These are phyloP conservation scores for Lactarius hengduanensis DNA, from an alignment of 768 basidiomycete genomes.

Conservation along the genomic window DNA sequence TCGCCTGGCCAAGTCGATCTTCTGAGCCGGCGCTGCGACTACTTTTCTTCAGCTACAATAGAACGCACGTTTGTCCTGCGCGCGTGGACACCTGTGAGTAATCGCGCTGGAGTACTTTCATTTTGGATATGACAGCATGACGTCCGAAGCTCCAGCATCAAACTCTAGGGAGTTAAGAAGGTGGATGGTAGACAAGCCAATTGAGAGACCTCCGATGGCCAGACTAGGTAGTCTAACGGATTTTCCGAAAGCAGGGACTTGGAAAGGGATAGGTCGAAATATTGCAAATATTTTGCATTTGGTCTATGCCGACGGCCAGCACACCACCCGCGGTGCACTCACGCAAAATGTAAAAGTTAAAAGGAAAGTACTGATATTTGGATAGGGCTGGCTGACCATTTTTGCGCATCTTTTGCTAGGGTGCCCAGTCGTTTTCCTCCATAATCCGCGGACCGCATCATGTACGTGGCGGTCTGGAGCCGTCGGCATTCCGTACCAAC, in stretches of 20 bases:
- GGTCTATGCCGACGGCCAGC: background rate
- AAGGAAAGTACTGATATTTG: background rate
- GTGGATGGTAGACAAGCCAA: background rate
- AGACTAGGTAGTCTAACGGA: background rate
- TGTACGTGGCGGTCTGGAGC: background rate
- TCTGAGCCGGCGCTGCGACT: background rate
- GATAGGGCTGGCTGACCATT: background rate
- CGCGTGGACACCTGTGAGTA: background rate
- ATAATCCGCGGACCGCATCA: background rate
- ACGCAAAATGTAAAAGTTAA: background rate
- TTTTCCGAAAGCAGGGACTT: background rate
- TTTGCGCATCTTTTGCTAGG: background rate
- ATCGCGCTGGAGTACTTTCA: background rate
- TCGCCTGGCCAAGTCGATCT: background rate
- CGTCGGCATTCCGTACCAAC: background rate
- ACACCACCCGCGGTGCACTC: background rate
- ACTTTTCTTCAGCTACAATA: background rate
- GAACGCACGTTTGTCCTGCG: background rate
- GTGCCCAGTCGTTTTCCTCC: background rate
- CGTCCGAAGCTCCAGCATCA: background rate
- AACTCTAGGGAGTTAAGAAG: background rate
- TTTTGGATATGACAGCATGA: background rate
- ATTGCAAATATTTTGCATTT: background rate
- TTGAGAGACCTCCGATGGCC: background rate
- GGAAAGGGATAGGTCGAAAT: background rate